Conservation (phyloP, 345 rosid genomes). For the Toxicodendron radicans region DNA sequence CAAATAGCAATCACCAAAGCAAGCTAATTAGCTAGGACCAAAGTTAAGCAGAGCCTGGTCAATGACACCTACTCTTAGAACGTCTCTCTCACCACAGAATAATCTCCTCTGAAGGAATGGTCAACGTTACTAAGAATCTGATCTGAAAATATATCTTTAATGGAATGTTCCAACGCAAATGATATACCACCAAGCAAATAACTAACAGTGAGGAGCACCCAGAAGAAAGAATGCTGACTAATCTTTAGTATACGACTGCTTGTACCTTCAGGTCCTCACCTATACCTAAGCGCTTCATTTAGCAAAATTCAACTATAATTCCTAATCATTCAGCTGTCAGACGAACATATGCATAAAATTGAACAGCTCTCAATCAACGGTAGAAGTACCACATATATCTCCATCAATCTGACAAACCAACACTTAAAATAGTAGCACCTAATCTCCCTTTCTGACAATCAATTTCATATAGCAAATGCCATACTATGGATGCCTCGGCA, state of each 20-base stretch:
- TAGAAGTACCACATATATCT: constrained; percentile 4
- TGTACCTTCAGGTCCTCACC: constrained; percentile 17
- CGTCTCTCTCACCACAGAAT: constrained; percentile 13
- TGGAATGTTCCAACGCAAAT: constrained; percentile 18
- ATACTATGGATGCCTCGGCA: neutral
- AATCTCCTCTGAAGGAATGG: constrained; percentile 18
- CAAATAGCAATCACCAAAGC: constrained; percentile 13
- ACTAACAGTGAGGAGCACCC: constrained; percentile 16
- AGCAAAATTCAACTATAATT: constrained; percentile 11
- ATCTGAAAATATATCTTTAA: constrained; percentile 12
- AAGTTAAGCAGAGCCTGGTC: constrained; percentile 12
- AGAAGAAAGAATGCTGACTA: constrained; percentile 18
- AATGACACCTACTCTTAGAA: constrained; percentile 15
- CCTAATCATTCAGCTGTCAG: constrained; percentile 14
- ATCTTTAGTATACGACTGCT: constrained; percentile 13
- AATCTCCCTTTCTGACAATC: constrained; percentile 11
- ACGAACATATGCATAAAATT: neutral
- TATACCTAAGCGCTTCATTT: constrained; percentile 26
- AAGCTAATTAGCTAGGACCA: constrained; percentile 27
- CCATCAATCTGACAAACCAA: neutral
- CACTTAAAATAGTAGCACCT: neutral
- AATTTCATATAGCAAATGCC: neutral
- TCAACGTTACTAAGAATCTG: constrained; percentile 11
- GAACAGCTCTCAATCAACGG: constrained; percentile 6
- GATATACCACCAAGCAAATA: constrained; percentile 12